A percentile compares a stretch with the other conserved stretches of the same genome.
Conservation (phyloP, 1,284 basidiomycete species). For the Leccinum ponderosum region DNA sequence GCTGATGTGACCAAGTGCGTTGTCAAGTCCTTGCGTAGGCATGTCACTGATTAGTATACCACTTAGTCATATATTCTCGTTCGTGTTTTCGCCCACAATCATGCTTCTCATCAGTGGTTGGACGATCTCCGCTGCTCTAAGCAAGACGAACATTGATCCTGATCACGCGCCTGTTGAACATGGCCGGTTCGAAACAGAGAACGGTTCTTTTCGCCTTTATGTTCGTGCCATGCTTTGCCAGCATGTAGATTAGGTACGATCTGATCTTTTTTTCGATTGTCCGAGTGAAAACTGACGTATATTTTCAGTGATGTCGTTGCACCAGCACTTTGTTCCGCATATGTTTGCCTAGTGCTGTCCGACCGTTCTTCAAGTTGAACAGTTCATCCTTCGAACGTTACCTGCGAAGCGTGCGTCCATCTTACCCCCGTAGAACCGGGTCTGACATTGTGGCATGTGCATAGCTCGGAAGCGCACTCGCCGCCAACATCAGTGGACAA, state of each 20-base stretch:
- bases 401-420: conserved; percentile 88
- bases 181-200: conserved; percentile 88
- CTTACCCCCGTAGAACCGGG: conserved; percentile 40
- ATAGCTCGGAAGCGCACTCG: conserved; percentile 93
- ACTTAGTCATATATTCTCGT: no score
- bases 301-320: conserved; percentile 80
- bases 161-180: conserved; percentile 88
- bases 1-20: no score
- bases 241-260: conserved; percentile 80
- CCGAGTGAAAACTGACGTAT: conserved; percentile 8
- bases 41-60: no score
- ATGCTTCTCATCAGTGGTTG: conserved; percentile 98
- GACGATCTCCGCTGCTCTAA: conserved; percentile 95
- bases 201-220: conserved; percentile 93
- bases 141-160: conserved; percentile 98
- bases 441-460: conserved; percentile 4
- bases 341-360: conserved; percentile 27
- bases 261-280: neutral
- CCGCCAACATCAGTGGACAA: conserved; percentile 80
- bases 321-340: conserved; percentile 94
- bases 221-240: conserved; percentile 96
- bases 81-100: conserved; percentile 87
- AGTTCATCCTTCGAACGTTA: conserved; percentile 49
- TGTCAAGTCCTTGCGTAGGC: no score
- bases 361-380: neutral